Evolutionary conservation across 208 protist species (phyloP).

Genomic region (Sergeia podlipaevii): DNA sequence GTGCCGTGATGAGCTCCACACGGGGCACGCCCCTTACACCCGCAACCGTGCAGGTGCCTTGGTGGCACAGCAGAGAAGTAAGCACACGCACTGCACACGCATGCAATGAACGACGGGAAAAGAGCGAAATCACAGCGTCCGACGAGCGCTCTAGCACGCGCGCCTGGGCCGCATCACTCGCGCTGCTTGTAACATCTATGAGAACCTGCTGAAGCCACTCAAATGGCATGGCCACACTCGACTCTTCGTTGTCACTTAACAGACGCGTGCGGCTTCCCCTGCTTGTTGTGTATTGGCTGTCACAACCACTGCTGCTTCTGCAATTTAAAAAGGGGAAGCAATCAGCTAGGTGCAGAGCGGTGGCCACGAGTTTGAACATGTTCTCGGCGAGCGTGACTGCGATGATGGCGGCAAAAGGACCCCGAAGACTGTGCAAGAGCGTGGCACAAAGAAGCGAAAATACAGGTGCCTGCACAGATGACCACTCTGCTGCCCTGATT

Average conservation of each 20-base stretch:
- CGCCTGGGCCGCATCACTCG: constrained; percentile 10
- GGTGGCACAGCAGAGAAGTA: constrained; percentile 22
- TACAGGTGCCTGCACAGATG: too few species aligned
- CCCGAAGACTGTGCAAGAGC: too few species aligned
- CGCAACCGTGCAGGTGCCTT: constrained; percentile 5
- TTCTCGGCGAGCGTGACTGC: background rate
- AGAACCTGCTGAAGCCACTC: constrained; percentile 21
- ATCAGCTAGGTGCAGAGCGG: too few species aligned
- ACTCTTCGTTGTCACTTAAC: background rate
- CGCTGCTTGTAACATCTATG: constrained; percentile 7
- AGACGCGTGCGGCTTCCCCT: background rate
- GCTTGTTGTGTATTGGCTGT: too few species aligned
- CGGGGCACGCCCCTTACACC: constrained; percentile 19
- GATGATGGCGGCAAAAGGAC: background rate
- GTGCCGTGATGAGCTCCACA: constrained; percentile 21
- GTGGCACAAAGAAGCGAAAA: too few species aligned
- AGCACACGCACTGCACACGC: constrained; percentile 19
- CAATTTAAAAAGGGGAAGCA: too few species aligned
- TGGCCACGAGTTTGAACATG: background rate
- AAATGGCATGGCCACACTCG: background rate
- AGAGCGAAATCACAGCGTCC: constrained; percentile 17
- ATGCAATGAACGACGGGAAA: constrained; percentile 13
- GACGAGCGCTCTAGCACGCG: constrained; percentile 8
- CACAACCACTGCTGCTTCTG: too few species aligned
- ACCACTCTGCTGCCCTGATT: background rate